Evolutionary conservation across 257 asterid species (phyloP), one percentile per base, ranked within the genome.

Genomic region (Plectranthus barbatus): DNA sequence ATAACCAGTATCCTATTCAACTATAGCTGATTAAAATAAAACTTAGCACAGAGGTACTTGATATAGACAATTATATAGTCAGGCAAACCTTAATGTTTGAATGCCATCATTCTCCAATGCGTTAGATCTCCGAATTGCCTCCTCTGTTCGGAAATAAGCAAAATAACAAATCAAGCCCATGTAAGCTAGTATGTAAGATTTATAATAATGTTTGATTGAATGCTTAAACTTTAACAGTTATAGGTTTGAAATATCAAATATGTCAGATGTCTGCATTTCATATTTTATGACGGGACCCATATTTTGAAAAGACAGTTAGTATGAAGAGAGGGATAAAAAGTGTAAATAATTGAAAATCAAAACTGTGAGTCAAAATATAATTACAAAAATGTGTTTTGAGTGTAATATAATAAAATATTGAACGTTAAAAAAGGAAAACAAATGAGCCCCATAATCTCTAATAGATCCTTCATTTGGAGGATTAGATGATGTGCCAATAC

Each of bases 101-200:
- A 82, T 47, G 64, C 83, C 97, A 77, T 92, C 97, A 54, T 71
- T 72, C 83, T 89, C 91, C 79, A 85, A 61, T 33, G 95, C 96
- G 8, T 78, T 23, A 46, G 95, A 80, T 77, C 99, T 85, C 77
- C 91, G 78, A 67, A 83, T 77, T 68, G 85, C 97, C 74, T 86
- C 97, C 72, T 86, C 99, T 91, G 88, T 75, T 62, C 74, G 61
- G 46, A 71, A 20, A 57, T 45, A 62, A 51, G 62, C 57, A 69
- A 77, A 54, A 66, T 31, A 20, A 40, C 19, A 54, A 19, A 51
- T 55, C 52, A 57, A 64, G 46, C 37, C 17, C 41, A 57, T 39
- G 70, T 47, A 31, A 31, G 60, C 42, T 48, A 9, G 33, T 21
- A 60, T 11, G 41, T 11, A 19, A 19, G 33, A 55, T 46, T 60